Percentiles rank a stretch among this genome's conserved stretches.
Conservation (phyloP, 768 basidiomycete genomes). For the Tubosaeta sp. region DNA sequence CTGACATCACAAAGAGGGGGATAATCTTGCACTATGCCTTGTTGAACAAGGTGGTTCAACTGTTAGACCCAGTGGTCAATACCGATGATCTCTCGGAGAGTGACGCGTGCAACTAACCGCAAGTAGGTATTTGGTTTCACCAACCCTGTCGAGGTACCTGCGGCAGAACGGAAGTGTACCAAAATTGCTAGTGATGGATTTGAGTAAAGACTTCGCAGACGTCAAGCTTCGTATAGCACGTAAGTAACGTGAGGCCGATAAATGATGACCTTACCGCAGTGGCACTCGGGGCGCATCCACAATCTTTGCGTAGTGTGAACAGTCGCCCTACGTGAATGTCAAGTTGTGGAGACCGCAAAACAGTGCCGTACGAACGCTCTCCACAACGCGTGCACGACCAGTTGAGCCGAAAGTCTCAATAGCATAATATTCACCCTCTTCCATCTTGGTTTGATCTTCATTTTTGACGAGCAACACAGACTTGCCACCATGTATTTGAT, state of each 20-base stretch:
- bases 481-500: constrained; percentile 94
- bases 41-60: constrained; percentile 86
- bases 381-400: constrained; percentile 82
- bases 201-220: constrained; percentile 80
- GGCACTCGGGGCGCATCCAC: constrained; percentile 67
- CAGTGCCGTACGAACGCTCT: constrained; percentile 49
- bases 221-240: constrained; percentile 53
- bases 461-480: constrained; percentile 87
- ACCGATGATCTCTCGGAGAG: background rate
- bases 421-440: constrained; percentile 98
- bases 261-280: constrained; percentile 52
- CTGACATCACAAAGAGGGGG: constrained; percentile 84
- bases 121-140: constrained; percentile 90
- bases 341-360: background rate
- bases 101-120: constrained; percentile 50
- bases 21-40: constrained; percentile 88
- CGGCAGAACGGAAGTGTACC: constrained; percentile 95
- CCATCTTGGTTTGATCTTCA: constrained; percentile 93
- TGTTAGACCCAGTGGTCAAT: constrained; percentile 26
- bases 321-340: constrained; percentile 62
- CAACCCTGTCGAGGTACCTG: constrained; percentile 87
- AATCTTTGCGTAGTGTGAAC: constrained; percentile 86
- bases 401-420: constrained; percentile 99
- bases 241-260: background rate
- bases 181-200: constrained; percentile 87